These are phyloP conservation scores for Noccaea bulbosa DNA, from an alignment of 345 rosid species.

Conservation along the genomic window DNA sequence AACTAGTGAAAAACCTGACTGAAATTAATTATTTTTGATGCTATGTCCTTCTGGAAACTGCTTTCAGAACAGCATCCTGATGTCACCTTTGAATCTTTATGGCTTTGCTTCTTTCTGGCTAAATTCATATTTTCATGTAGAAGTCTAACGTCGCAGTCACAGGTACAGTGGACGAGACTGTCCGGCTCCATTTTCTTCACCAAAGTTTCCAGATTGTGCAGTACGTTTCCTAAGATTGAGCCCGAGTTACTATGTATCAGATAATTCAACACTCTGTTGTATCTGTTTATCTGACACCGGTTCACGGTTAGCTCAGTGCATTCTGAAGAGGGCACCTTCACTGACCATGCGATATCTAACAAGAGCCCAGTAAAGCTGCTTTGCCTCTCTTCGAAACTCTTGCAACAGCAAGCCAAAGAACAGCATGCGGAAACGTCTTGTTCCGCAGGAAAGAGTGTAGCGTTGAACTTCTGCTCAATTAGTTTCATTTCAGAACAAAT, in stretches of 20 bases:
- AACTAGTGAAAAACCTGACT: constrained; percentile 55
- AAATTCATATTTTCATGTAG: constrained; percentile 53
- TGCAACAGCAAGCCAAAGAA: constrained; percentile 47
- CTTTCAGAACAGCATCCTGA: constrained; percentile 43
- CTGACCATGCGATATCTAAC: constrained; percentile 86
- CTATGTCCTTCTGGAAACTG: constrained; percentile 42
- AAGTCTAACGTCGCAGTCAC: constrained; percentile 50
- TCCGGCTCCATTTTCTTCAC: constrained; percentile 47
- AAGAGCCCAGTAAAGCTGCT: constrained; percentile 62
- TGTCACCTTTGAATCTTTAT: constrained; percentile 31
- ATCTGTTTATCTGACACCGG: constrained; percentile 69
- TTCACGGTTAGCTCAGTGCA: constrained; percentile 46
- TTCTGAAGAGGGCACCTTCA: constrained; percentile 67
- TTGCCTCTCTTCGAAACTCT: constrained; percentile 53
- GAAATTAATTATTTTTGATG: constrained; percentile 42
- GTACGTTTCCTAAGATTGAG: constrained; percentile 58
- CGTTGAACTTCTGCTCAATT: constrained; percentile 64
- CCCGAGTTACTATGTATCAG: constrained; percentile 59
- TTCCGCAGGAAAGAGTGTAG: constrained; percentile 46
- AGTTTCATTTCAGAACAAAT: constrained; percentile 75
- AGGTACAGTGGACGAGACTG: constrained; percentile 39
- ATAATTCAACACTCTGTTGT: constrained; percentile 59
- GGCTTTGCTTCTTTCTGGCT: constrained; percentile 49
- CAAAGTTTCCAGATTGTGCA: constrained; percentile 55
- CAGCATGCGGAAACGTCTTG: constrained; percentile 40